Evolutionary conservation across 805 yeast species (phyloP).

Genomic region (Myxozyma melibiosi): DNA sequence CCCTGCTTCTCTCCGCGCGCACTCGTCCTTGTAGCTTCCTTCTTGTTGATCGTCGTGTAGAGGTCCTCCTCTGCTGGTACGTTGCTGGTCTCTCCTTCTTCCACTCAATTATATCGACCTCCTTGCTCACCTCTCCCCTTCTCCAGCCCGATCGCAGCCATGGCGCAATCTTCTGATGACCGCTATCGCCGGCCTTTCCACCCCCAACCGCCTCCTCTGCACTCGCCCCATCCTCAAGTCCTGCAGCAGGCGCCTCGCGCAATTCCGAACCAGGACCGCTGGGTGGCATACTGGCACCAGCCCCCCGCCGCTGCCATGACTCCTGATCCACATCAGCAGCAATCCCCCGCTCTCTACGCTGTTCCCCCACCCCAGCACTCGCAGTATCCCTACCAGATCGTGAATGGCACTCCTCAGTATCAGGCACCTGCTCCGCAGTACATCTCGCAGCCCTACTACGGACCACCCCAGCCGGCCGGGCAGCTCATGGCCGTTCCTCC

Average conservation of each 20-base stretch:
- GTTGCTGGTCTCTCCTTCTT: background rate
- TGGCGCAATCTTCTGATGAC: slow-evolving; percentile 8
- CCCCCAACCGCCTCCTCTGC: background rate
- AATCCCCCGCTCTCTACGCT: background rate
- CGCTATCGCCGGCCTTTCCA: background rate
- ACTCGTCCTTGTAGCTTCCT: background rate
- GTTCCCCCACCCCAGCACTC: background rate
- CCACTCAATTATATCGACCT: background rate
- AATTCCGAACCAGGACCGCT: background rate
- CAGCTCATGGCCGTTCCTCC: background rate
- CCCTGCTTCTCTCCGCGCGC: background rate
- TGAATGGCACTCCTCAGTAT: background rate
- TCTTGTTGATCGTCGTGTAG: background rate
- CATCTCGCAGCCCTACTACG: background rate
- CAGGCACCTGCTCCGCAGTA: background rate
- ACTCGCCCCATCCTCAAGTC: background rate
- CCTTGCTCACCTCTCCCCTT: background rate
- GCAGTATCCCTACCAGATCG: background rate
- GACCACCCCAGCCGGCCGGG: background rate
- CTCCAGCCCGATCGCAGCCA: slow-evolving; percentile 8
- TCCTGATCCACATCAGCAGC: background rate
- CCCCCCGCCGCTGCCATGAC: background rate
- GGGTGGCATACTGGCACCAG: background rate
- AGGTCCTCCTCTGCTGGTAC: background rate
- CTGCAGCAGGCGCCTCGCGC: slow-evolving; percentile 6